These are phyloP conservation scores for Trametes polyzona DNA, from an alignment of 1,284 basidiomycete genomes.

Conservation along the genomic window DNA sequence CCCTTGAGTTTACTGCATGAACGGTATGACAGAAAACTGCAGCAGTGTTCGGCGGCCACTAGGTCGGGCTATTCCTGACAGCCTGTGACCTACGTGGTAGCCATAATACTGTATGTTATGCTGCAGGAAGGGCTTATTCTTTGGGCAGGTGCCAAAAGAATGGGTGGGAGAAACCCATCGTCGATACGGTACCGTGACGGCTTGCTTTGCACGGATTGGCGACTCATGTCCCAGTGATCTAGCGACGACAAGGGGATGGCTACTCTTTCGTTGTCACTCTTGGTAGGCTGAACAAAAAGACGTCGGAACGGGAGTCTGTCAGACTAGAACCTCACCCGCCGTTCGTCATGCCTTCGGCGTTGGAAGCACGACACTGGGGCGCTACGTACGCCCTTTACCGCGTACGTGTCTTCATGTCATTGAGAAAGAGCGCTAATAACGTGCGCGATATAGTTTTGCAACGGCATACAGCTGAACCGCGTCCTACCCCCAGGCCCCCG, in stretches of 20 bases:
- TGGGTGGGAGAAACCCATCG: conserved; percentile 80
- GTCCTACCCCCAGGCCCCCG: conserved; percentile 81
- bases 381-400: conserved; percentile 88
- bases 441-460: conserved; percentile 64
- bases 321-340: conserved; percentile 74
- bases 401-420: too few relatives aligned
- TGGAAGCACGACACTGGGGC: conserved; percentile 86
- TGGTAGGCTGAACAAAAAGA: conserved; percentile 69
- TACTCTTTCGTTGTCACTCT: conserved; percentile 70
- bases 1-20: conserved; percentile 79
- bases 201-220: too few relatives aligned
- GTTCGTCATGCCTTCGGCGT: conserved; percentile 59
- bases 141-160: conserved; percentile 75
- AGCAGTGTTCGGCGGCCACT: not conserved
- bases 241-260: conserved; percentile 53
- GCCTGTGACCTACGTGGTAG: not conserved
- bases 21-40: conserved; percentile 46
- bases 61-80: not conserved
- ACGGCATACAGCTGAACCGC: conserved; percentile 76
- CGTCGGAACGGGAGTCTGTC: conserved; percentile 70
- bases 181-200: conserved; percentile 64
- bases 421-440: too few relatives aligned
- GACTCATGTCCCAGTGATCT: too few relatives aligned
- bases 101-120: not conserved
- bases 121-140: not conserved